Base-by-base conservation (phyloP, 257 asterid species). In the Plantago ovata region DNA sequence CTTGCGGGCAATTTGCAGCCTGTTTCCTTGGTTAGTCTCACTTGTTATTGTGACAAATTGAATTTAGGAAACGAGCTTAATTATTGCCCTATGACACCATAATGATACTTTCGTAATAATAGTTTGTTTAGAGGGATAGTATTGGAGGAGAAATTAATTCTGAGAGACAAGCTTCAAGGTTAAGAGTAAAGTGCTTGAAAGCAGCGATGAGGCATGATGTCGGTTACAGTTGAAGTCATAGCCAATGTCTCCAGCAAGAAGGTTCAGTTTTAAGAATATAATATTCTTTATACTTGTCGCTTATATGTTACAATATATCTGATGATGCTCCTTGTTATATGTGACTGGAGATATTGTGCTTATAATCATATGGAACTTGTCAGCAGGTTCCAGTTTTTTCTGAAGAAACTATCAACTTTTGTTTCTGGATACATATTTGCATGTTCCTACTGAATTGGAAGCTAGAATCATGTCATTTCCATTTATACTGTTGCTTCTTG, bases 111-210 rank as follows among this genome's bases (percentile, higher is more conserved):
- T 1, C n/a, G 36, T 28, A 28, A 21, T 63, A 7, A 12, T 38
- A n/a, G n/a, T 21, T 16, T 10, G 6, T 32, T n/a, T 10, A 82
- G 90, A 82, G 82, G 86, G 84, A 1, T 82, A 69, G 65, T 82
- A 86, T 24, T 82, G 90, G 90, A 75, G 86, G 44, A 77, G 84
- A 66, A 79, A 86, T n/a, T n/a, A n/a, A n/a, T 3, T 86, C 79
- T 20, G 86, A 80, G 75, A 79, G 90, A 41, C 90, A 82, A 68
- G 84, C 86, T 7, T 75, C 84, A 0, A 69, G 74, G 23, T 20
- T 82, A 53, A 66, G 86, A 40, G 58, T 73, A 19, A 65, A 75
- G 23, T 82, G 79, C 64, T 43, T 82, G 6, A 79, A 77, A 74
- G 86, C 90, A 16, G 80, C 79, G 49, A 55, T 82, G 47, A 72